A percentile compares a stretch with the other conserved stretches of the same genome.
These are phyloP conservation scores for Colletotrichum sidae DNA, from an alignment of 2,329 filamentous ascomycete genomes.

Conservation along the genomic window DNA sequence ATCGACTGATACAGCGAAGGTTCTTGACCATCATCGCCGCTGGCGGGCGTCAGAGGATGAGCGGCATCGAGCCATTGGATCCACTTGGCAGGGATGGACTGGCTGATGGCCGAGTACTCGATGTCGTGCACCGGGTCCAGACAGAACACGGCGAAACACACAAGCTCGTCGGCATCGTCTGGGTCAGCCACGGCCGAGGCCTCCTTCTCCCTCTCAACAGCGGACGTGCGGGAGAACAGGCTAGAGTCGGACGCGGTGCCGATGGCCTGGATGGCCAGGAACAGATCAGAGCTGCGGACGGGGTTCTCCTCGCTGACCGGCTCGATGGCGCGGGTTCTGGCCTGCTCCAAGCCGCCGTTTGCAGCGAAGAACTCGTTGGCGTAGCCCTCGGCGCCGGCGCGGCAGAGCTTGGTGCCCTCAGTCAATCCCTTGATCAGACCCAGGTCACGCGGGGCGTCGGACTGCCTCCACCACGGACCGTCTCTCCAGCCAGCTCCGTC, in stretches of 20 bases:
- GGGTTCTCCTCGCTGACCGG: conserved; percentile 86
- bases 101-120: conserved; percentile 84
- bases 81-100: conserved; percentile 87
- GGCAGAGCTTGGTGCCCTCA: conserved; percentile 91
- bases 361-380: conserved; percentile 85
- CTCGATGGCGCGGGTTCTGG: conserved; percentile 83
- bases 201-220: conserved; percentile 66
- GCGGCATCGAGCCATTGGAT: conserved; percentile 89
- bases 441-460: conserved; percentile 76
- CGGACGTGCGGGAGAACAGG: conserved; percentile 73
- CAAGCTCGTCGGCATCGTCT: conserved; percentile 67
- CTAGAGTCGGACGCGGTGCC: conserved; percentile 71
- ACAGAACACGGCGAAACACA: conserved; percentile 82
- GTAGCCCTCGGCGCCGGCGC: conserved; percentile 90
- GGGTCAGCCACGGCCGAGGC: conserved; percentile 63
- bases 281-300: conserved; percentile 92
- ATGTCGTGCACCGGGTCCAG: conserved; percentile 93
- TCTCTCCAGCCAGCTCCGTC: conserved; percentile 84
- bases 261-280: conserved; percentile 94
- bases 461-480: conserved; percentile 94
- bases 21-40: conserved; percentile 59
- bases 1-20: conserved; percentile 53
- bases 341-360: conserved; percentile 82
- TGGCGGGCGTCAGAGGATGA: conserved; percentile 64
- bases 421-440: conserved; percentile 82